phyloP scores from a whole-genome alignment of 371 early-diverging fungal species.

The Rhizopus delemar region DNA sequence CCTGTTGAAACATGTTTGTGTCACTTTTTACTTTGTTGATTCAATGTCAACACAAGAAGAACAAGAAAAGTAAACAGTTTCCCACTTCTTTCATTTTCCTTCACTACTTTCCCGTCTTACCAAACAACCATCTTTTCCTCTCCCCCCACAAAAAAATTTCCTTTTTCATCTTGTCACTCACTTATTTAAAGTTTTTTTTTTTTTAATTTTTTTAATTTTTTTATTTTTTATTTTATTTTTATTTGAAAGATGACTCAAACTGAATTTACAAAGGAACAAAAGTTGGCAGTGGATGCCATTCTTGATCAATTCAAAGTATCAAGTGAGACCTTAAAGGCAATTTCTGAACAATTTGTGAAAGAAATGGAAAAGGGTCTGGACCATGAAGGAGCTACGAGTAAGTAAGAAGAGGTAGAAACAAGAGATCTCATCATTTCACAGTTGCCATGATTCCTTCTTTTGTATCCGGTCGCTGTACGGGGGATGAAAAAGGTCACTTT shows the following conservation, averaged over 20 bases:
- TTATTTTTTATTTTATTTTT: neutral
- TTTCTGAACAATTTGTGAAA: slow-evolving; percentile 63
- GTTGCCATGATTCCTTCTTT: slow-evolving; percentile 78
- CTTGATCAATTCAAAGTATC: slow-evolving; percentile 60
- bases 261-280: slow-evolving; percentile 28
- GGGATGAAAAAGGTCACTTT: slow-evolving; percentile 80
- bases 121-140: neutral
- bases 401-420: neutral
- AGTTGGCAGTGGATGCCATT: slow-evolving; percentile 40
- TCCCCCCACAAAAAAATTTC: neutral
- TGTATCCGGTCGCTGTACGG: slow-evolving; percentile 80
- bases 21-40: too few relatives aligned
- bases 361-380: slow-evolving; percentile 78
- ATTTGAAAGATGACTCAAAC: neutral
- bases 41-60: too few relatives aligned
- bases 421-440: neutral
- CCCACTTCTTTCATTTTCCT: slow-evolving; percentile 1
- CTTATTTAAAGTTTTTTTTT: neutral
- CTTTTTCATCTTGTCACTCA: too few relatives aligned
- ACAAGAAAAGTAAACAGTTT: neutral
- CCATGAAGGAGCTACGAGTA: slow-evolving; percentile 56
- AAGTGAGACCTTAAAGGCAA: slow-evolving; percentile 53
- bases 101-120: neutral
- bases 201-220: neutral
- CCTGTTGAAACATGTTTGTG: too few relatives aligned